Evolutionary conservation across 2,329 filamentous ascomycete genomes (phyloP).

Genomic region (Diaporthe caulivora): DNA sequence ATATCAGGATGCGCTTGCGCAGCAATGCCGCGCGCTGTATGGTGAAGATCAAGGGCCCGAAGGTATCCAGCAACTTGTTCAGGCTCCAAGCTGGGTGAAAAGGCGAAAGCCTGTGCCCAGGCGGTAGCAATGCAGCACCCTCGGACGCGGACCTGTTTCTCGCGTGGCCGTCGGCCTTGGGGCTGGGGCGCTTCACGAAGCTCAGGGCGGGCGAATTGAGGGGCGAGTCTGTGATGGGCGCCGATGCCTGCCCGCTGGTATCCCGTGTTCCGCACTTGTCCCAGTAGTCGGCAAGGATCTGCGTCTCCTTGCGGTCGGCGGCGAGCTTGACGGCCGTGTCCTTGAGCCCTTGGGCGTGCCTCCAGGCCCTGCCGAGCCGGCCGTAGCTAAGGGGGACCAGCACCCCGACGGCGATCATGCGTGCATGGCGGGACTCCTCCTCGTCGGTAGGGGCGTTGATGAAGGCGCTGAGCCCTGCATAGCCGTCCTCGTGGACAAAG

Average conservation of each 20-base stretch:
- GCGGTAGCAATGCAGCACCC: constrained; percentile 67
- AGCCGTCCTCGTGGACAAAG: constrained; percentile 84
- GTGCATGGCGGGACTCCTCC: constrained; percentile 83
- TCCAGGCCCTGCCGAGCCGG: constrained; percentile 88
- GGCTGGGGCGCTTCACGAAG: constrained; percentile 54
- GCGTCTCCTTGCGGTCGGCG: constrained; percentile 71
- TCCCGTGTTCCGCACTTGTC: constrained; percentile 65
- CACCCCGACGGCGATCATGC: constrained; percentile 92
- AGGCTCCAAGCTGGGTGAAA: constrained; percentile 91
- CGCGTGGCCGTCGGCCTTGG: constrained; percentile 57
- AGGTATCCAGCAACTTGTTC: constrained; percentile 80
- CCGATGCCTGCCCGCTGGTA: constrained; percentile 49
- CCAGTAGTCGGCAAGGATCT: constrained; percentile 85
- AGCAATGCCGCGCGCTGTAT: constrained; percentile 88
- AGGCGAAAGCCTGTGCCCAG: constrained; percentile 76
- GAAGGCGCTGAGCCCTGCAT: constrained; percentile 93
- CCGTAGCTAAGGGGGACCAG: constrained; percentile 89
- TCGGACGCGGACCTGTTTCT: constrained; percentile 73
- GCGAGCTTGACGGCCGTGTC: constrained; percentile 79
- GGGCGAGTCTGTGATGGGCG: constrained; percentile 59
- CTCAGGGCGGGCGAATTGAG: constrained; percentile 64
- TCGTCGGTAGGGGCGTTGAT: constrained; percentile 85
- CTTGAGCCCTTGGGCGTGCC: constrained; percentile 83
- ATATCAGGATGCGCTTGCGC: constrained; percentile 88
- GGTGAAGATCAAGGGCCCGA: constrained; percentile 93